Evolutionary conservation across 495 filamentous ascomycete genomes (phyloP).

Genomic region (Parathielavia hyrcaniae): DNA sequence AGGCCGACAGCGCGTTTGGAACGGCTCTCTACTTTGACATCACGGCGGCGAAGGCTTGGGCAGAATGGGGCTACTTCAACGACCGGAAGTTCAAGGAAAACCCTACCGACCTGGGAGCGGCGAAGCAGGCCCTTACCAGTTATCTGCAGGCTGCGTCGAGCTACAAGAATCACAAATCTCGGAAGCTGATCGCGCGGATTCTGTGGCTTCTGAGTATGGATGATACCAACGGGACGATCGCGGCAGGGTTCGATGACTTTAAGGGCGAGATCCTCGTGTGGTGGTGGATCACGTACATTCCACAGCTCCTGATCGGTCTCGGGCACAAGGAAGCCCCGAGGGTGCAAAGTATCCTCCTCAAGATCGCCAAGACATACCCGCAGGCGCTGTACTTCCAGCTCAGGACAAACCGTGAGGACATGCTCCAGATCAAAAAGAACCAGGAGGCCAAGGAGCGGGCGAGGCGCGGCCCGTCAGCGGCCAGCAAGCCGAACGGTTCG

Average conservation of each 20-base stretch:
- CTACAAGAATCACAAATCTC: conserved; percentile 93
- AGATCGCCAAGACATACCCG: conserved; percentile 91
- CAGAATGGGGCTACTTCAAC: conserved; percentile 98
- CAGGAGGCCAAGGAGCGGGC: conserved; percentile 64
- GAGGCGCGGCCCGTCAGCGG: conserved; percentile 17
- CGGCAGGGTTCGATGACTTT: conserved; percentile 79
- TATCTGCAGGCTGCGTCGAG: conserved; percentile 94
- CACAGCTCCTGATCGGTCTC: conserved; percentile 84
- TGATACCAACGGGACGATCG: conserved; percentile 72
- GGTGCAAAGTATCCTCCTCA: conserved; percentile 72
- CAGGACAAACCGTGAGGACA: conserved; percentile 89
- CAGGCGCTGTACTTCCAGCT: conserved; percentile 94
- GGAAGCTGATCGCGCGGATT: conserved; percentile 89
- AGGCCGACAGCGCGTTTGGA: conserved; percentile 90
- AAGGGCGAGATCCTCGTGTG: conserved; percentile 94
- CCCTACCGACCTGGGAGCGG: conserved; percentile 67
- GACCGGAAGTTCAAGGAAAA: conserved; percentile 91
- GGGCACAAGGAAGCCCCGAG: conserved; percentile 85
- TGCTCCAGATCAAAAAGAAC: conserved; percentile 81
- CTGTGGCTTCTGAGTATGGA: conserved; percentile 95
- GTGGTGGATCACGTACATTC: conserved; percentile 99
- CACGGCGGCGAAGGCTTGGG: conserved; percentile 93
- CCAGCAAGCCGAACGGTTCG: conserved; percentile 35
- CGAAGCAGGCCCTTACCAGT: conserved; percentile 86
- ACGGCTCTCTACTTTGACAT: conserved; percentile 93